Conservation (phyloP, 257 asterid genomes). For the Solanum pinnatisectum region DNA sequence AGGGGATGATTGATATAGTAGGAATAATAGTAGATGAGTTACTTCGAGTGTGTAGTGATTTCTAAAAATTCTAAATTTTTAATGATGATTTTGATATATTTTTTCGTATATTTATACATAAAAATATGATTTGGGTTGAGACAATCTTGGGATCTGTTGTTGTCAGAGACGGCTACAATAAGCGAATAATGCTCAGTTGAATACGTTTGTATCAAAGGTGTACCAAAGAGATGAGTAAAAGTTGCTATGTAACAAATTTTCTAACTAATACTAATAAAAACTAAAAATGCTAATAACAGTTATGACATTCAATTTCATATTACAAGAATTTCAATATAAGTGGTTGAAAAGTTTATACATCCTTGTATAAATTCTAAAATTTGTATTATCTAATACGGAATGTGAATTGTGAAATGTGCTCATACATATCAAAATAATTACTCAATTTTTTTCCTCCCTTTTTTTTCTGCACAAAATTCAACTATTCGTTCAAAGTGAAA, state of each 20-base stretch:
- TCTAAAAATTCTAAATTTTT: background rate
- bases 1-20: background rate
- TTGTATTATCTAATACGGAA: background rate
- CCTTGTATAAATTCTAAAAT: background rate
- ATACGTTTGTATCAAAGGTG: background rate
- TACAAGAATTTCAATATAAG: background rate
- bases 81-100: background rate
- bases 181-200: background rate
- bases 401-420: background rate
- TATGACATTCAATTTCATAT: background rate
- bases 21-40: background rate
- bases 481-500: background rate
- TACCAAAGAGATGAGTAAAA: background rate
- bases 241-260: background rate
- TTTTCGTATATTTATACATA: background rate
- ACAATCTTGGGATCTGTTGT: background rate
- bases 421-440: background rate
- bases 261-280: background rate
- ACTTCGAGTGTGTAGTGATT: background rate
- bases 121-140: background rate
- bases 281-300: background rate
- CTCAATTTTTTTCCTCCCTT: background rate
- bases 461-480: background rate
- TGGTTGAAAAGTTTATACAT: background rate
- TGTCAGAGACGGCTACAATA: background rate